phyloP scores from a whole-genome alignment of 345 rosid genomes.

The Euphorbia peplus region DNA sequence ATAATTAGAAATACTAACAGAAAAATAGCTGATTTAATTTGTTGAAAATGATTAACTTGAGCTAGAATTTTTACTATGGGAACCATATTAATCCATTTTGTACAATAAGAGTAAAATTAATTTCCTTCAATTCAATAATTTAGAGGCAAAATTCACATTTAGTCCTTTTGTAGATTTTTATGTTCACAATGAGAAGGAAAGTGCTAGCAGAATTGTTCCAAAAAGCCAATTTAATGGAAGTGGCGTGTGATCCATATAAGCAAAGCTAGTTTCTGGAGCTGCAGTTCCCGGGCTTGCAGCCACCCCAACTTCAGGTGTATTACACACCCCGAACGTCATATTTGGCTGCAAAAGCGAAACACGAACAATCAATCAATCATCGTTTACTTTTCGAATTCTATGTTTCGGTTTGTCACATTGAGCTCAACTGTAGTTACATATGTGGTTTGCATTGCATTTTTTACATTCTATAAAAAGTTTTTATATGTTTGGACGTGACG shows the following conservation, averaged over 20 bases:
- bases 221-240: constrained; percentile 17
- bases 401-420: background rate
- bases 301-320: constrained; percentile 24
- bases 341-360: constrained; percentile 41
- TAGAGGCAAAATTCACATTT: too few species aligned
- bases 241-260: constrained; percentile 16
- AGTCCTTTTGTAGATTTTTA: background rate
- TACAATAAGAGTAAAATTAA: too few species aligned
- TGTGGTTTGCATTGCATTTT: too few species aligned
- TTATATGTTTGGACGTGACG: too few species aligned
- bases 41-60: too few species aligned
- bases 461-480: too few species aligned
- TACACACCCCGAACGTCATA: constrained; percentile 43
- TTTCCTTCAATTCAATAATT: too few species aligned
- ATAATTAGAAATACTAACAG: too few species aligned
- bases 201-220: constrained; percentile 12
- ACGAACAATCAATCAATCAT: background rate
- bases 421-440: too few species aligned
- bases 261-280: constrained; percentile 32
- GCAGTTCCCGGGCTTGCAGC: constrained; percentile 19
- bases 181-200: constrained; percentile 17
- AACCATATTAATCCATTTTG: background rate
- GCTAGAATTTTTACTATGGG: too few species aligned
- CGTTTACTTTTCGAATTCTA: background rate
- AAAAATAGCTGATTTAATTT: too few species aligned